Base-by-base conservation (phyloP, 768 basidiomycete genomes). In the Jaapia argillacea region DNA sequence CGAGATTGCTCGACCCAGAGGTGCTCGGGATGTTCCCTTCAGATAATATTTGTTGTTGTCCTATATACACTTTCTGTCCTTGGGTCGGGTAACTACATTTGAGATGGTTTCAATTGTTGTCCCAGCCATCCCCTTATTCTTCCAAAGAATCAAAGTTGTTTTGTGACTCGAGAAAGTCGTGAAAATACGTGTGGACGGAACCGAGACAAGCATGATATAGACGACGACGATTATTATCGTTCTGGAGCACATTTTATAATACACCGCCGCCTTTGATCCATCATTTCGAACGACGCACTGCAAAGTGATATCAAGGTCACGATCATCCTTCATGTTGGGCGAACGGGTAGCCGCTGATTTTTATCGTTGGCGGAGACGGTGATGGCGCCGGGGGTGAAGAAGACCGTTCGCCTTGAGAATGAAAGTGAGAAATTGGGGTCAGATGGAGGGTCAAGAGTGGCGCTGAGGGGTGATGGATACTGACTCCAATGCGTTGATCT, bases 401-500 rank as follows among this genome's bases (percentile, higher is more conserved):
- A 98, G 18, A 99, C 96, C 45, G 93, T 97, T 76, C 97, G 89
- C 62, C 86, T 86, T 51, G 13, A 40, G 23, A 27, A 22, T 36
- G 42, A 36, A 24, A 23, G n/a, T 35, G 42, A 24, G 35, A n/a
- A n/a, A 48, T 38, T n/a, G n/a, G n/a, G n/a, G n/a, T n/a, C n/a
- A n/a, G n/a, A n/a, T 26, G 18, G 22, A 3, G 14, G 12, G 21
- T 16, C 23, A 14, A 21, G 16, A 28, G 18, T n/a, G 14, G 6
- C n/a, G 10, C 23, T 20, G n/a, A 18, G 35, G 41, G 6, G 26
- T 24, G 14, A 14, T n/a, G 21, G 16, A 24, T 6, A 77, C 88
- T 60, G 54, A 92, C 91, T 92, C 89, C 89, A 92, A 61, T 92
- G 89, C 22, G 89, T 92, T 66, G 92, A 92, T 63, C 89, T 85